Percentiles rank a stretch among this genome's conserved stretches.
These are phyloP conservation scores for Lycium ferocissimum DNA, from an alignment of 257 asterid genomes.

Conservation along the genomic window DNA sequence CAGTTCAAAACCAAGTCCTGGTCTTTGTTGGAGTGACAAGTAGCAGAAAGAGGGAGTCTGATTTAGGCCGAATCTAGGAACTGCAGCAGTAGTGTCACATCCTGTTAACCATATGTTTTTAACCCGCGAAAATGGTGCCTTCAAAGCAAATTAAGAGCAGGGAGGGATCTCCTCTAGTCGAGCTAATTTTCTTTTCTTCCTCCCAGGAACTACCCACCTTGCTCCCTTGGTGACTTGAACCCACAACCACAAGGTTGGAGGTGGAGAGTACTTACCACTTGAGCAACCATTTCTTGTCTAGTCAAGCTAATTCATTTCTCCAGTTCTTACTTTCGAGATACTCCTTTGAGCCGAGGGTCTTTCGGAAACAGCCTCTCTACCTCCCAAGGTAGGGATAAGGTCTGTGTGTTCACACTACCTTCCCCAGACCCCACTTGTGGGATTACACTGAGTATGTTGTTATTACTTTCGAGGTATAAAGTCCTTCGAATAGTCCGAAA, in stretches of 20 bases:
- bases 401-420: no score
- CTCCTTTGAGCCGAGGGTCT: no score
- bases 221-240: neutral
- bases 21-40: neutral
- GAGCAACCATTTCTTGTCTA: conserved; percentile 1
- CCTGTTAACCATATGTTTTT: conserved; percentile 4
- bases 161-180: neutral
- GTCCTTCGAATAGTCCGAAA: neutral
- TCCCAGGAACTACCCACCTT: neutral
- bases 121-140: neutral
- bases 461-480: neutral
- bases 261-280: neutral
- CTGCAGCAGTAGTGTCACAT: neutral
- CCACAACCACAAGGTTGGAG: neutral
- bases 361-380: no score
- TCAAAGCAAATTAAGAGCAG: neutral
- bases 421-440: no score
- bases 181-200: neutral
- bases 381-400: no score
- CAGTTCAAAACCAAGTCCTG: neutral
- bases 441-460: no score
- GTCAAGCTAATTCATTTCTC: neutral
- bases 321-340: neutral
- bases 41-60: neutral
- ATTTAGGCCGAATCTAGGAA: neutral